Evolutionary conservation across 83 land plant species (phyloP).

Genomic region (Picea abies): DNA sequence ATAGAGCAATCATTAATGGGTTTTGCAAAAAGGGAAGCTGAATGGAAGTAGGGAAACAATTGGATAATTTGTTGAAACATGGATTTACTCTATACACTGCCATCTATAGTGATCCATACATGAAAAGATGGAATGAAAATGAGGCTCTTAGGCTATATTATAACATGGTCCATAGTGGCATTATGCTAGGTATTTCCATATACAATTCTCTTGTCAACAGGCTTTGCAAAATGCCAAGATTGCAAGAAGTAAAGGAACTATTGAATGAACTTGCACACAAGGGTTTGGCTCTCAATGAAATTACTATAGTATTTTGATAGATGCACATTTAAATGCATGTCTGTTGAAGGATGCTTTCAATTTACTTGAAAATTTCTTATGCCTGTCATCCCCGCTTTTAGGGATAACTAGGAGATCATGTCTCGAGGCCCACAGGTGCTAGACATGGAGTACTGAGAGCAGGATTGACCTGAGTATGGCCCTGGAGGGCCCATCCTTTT

Average conservation of each 20-base stretch:
- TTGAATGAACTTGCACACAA: constrained; percentile 36
- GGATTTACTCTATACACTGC: constrained; percentile 54
- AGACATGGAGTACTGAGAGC: too few relatives aligned
- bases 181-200: constrained; percentile 35
- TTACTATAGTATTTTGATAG: constrained; percentile 51
- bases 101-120: constrained; percentile 40
- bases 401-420: too few relatives aligned
- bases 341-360: constrained; percentile 30
- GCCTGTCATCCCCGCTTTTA: too few relatives aligned
- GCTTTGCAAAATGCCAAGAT: constrained; percentile 42
- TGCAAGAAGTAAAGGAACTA: constrained; percentile 42
- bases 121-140: constrained; percentile 33
- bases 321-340: constrained; percentile 42
- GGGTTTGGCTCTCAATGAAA: constrained; percentile 34
- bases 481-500: too few relatives aligned
- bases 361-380: background rate
- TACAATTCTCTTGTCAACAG: constrained; percentile 60
- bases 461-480: too few relatives aligned
- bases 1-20: constrained; percentile 39
- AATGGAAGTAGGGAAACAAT: constrained; percentile 28
- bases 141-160: constrained; percentile 47
- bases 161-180: constrained; percentile 44
- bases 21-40: constrained; percentile 38
- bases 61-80: constrained; percentile 14
- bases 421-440: too few relatives aligned